Conservation (phyloP, 1,139 yeast species). For the Sugiyamaella grinbergsii region DNA sequence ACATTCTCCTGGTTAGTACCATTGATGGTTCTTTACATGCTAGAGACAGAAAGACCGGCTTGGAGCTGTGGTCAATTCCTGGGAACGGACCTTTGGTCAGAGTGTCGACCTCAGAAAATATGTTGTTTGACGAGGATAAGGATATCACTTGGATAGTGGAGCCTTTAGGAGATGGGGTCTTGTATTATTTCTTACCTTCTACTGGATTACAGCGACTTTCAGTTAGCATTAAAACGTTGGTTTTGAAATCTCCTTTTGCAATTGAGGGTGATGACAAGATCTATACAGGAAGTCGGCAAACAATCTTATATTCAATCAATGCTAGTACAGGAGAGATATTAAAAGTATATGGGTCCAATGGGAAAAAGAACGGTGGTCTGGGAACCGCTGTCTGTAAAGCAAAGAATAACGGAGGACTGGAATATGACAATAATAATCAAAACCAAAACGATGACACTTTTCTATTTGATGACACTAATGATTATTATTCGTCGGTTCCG, state of each 20-base stretch:
- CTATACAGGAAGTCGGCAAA: conserved; percentile 80
- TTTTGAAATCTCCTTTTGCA: conserved; percentile 72
- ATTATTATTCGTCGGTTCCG: conserved; percentile 24
- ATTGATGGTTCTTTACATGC: conserved; percentile 90
- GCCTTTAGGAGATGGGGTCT: conserved; percentile 81
- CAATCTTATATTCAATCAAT: conserved; percentile 76
- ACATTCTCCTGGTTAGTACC: conserved; percentile 71
- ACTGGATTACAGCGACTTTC: conserved; percentile 82
- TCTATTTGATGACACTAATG: conserved; percentile 28
- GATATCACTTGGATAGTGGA: conserved; percentile 78
- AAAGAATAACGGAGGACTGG: conserved; percentile 10
- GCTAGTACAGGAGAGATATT: conserved; percentile 76
- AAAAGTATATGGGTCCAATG: conserved; percentile 60
- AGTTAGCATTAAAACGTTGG: conserved; percentile 74
- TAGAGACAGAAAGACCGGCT: conserved; percentile 74
- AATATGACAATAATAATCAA: not conserved
- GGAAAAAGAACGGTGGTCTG: conserved; percentile 24
- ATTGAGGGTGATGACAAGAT: conserved; percentile 79
- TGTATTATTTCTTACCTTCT: conserved; percentile 82
- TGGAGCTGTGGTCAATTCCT: conserved; percentile 73
- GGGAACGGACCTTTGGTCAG: conserved; percentile 46
- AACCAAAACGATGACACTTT: conserved; percentile 21
- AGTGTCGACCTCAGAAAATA: conserved; percentile 32
- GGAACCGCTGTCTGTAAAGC: conserved; percentile 34
- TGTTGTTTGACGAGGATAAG: conserved; percentile 36